Percentiles rank a stretch among this genome's conserved stretches.
phyloP scores from a whole-genome alignment of 2,329 filamentous ascomycete genomes.

The Cladosporium colombiae region DNA sequence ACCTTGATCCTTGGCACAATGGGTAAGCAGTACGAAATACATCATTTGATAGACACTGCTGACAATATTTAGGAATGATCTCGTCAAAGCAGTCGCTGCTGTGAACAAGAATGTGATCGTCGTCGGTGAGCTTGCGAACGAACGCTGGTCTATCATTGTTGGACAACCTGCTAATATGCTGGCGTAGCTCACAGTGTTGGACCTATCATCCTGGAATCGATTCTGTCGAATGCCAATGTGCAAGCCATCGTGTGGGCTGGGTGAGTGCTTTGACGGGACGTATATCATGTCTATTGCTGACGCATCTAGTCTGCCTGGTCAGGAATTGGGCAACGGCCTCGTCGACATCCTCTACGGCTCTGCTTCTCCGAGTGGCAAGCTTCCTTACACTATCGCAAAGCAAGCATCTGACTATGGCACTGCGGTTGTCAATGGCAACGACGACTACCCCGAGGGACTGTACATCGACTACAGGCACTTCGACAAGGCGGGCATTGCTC shows the following conservation, averaged over 20 bases:
- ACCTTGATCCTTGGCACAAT: slow-evolving; percentile 47
- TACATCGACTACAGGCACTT: slow-evolving; percentile 88
- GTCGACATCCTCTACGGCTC: slow-evolving; percentile 43
- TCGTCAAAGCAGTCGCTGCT: slow-evolving; percentile 45
- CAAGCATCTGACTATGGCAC: slow-evolving; percentile 24
- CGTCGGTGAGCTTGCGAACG: background rate
- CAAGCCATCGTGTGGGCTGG: slow-evolving; percentile 47
- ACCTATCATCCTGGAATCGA: slow-evolving; percentile 44
- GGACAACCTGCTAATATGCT: slow-evolving; percentile 26
- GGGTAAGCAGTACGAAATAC: slow-evolving; percentile 5
- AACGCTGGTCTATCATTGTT: background rate
- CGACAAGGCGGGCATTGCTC: slow-evolving; percentile 69
- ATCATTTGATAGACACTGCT: background rate
- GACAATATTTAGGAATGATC: slow-evolving; percentile 22
- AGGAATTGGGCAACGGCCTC: slow-evolving; percentile 44
- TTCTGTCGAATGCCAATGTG: slow-evolving; percentile 44
- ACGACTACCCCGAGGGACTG: slow-evolving; percentile 75
- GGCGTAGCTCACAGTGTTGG: slow-evolving; percentile 49
- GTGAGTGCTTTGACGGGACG: background rate
- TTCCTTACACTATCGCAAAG: slow-evolving; percentile 48
- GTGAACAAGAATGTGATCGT: slow-evolving; percentile 20
- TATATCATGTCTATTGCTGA: background rate
- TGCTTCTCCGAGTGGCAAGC: slow-evolving; percentile 45
- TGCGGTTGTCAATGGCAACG: slow-evolving; percentile 50
- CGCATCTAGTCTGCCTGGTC: slow-evolving; percentile 37